Conservation (phyloP, 805 yeast genomes). For the Monosporozyma servazzii region DNA sequence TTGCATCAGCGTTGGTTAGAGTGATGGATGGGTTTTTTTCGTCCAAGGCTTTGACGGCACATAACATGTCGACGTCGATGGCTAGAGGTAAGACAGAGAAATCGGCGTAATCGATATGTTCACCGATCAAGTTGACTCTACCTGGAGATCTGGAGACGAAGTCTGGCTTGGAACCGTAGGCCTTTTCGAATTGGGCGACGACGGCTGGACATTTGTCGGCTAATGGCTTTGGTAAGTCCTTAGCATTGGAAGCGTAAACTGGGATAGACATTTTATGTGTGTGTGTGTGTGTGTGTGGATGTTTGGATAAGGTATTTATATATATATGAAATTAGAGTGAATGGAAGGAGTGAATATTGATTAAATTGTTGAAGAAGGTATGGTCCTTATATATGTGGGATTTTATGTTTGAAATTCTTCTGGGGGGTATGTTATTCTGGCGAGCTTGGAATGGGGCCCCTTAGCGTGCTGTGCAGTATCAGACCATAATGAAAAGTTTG, state of each 20-base stretch:
- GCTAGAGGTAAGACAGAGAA: slow-evolving; percentile 70
- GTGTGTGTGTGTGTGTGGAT: not conserved
- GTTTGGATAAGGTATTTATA: not conserved
- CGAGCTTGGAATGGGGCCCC: too few species aligned
- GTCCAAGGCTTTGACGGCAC: slow-evolving; percentile 36
- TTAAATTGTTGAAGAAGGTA: not conserved
- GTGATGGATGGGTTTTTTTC: slow-evolving; percentile 21
- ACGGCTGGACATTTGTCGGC: slow-evolving; percentile 9
- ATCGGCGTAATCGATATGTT: slow-evolving; percentile 61
- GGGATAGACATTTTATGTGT: slow-evolving; percentile 12
- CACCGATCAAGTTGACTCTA: slow-evolving; percentile 65
- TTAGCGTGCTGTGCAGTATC: too few species aligned
- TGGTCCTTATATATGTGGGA: not conserved
- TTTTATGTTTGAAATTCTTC: not conserved
- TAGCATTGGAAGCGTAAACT: slow-evolving; percentile 6
- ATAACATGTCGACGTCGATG: slow-evolving; percentile 50
- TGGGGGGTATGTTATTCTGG: too few species aligned
- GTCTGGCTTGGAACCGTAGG: slow-evolving; percentile 30
- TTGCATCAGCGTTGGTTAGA: slow-evolving; percentile 30
- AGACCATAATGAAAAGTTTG: too few species aligned
- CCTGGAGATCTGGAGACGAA: slow-evolving; percentile 63
- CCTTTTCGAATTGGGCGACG: slow-evolving; percentile 9
- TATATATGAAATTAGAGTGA: too few species aligned
- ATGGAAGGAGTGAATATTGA: not conserved
- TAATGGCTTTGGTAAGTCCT: slow-evolving; percentile 7